A percentile compares a stretch with the other conserved stretches of the same genome.
Conservation (phyloP, 2,329 filamentous ascomycete species). For the Aspergillus fructus region DNA sequence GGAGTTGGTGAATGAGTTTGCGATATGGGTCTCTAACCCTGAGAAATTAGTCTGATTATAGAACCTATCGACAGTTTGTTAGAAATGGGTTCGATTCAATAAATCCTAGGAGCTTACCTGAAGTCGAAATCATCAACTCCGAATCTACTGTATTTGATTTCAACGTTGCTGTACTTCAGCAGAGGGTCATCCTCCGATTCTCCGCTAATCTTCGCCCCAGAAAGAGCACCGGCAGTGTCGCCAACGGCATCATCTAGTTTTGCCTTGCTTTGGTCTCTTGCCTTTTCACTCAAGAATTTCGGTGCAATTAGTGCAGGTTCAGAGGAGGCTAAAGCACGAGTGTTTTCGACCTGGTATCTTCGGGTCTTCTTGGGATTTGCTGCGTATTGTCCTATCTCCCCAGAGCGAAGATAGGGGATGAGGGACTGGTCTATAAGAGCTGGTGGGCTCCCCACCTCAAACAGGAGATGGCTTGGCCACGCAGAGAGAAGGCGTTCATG, state of each 20-base stretch:
- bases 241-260: constrained; percentile 38
- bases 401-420: constrained; percentile 65
- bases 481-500: constrained; percentile 82
- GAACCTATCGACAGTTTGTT: constrained; percentile 57
- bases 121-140: constrained; percentile 99
- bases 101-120: constrained; percentile 67
- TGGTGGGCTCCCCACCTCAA: constrained; percentile 82
- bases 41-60: constrained; percentile 94
- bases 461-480: constrained; percentile 82
- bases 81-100: not conserved
- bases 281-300: constrained; percentile 93
- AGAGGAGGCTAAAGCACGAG: constrained; percentile 61
- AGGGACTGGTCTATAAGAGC: constrained; percentile 70
- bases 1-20: constrained; percentile 94
- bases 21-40: constrained; percentile 91
- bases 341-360: constrained; percentile 82
- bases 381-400: constrained; percentile 75
- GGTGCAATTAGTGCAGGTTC: constrained; percentile 69
- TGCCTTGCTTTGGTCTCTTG: constrained; percentile 59
- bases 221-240: constrained; percentile 65
- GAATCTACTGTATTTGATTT: constrained; percentile 99
- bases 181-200: constrained; percentile 79
- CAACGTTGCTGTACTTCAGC: constrained; percentile 85
- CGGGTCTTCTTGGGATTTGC: constrained; percentile 70
- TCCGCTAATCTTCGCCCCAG: constrained; percentile 67